phyloP scores from a whole-genome alignment of 2,329 filamentous ascomycete species.

The Daldinia eschscholtzii region DNA sequence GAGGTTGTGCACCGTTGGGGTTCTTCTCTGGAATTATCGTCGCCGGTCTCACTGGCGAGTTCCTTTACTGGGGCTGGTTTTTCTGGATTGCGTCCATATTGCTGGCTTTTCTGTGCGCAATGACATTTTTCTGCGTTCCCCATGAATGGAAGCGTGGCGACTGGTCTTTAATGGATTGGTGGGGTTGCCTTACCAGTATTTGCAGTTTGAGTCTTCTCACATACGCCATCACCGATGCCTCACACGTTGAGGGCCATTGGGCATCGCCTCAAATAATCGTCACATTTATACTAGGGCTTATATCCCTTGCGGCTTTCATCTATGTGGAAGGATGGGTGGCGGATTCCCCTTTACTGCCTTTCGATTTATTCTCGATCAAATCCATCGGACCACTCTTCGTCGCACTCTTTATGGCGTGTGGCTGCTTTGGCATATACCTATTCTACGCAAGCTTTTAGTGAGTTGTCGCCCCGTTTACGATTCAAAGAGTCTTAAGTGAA shows the following conservation, averaged over 20 bases:
- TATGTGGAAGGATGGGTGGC: slow-evolving; percentile 80
- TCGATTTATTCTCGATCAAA: slow-evolving; percentile 74
- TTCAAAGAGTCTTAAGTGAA: not conserved
- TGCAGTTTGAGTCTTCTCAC: slow-evolving; percentile 75
- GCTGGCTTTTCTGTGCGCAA: slow-evolving; percentile 22
- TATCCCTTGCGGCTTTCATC: slow-evolving; percentile 68
- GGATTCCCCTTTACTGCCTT: slow-evolving; percentile 73
- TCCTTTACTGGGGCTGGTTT: slow-evolving; percentile 71
- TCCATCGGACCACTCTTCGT: slow-evolving; percentile 73
- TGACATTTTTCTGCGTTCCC: slow-evolving; percentile 36
- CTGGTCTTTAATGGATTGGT: slow-evolving; percentile 71
- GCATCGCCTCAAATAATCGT: slow-evolving; percentile 75
- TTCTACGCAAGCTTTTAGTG: slow-evolving; percentile 69
- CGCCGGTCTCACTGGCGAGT: slow-evolving; percentile 70
- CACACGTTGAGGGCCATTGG: slow-evolving; percentile 76
- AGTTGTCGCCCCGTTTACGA: slow-evolving; percentile 6
- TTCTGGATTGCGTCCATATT: slow-evolving; percentile 71
- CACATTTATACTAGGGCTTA: slow-evolving; percentile 70
- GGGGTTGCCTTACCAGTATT: slow-evolving; percentile 70
- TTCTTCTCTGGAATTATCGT: slow-evolving; percentile 73
- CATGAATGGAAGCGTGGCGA: slow-evolving; percentile 32
- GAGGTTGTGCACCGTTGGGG: slow-evolving; percentile 63
- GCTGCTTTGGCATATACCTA: slow-evolving; percentile 74
- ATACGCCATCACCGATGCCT: slow-evolving; percentile 78
- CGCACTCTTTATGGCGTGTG: slow-evolving; percentile 73